Conservation (phyloP, 1,284 basidiomycete species). For the Calocybe gambosa region DNA sequence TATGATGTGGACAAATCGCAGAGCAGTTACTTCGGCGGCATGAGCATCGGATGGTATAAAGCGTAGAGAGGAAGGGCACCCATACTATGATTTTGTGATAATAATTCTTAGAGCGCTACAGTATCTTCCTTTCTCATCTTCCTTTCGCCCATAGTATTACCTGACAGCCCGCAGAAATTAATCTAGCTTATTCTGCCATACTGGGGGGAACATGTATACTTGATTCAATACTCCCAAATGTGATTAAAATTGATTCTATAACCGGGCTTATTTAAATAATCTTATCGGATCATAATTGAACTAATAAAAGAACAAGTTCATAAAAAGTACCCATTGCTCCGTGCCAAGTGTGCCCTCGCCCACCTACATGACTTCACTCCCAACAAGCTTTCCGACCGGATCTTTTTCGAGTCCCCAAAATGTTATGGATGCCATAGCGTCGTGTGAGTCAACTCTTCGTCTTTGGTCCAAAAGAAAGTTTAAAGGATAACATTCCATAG, state of each 20-base stretch:
- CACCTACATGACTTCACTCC: constrained; percentile 30
- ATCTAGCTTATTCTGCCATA: constrained; percentile 8
- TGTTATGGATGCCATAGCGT: constrained; percentile 43
- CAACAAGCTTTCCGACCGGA: constrained; percentile 41
- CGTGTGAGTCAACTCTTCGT: constrained; percentile 20
- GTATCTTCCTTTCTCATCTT: constrained; percentile 1
- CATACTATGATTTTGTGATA: constrained; percentile 1
- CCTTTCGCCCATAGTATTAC: constrained; percentile 13
- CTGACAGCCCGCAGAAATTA: constrained; percentile 10
- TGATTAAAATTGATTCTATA: too few species aligned
- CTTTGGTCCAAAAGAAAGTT: not conserved
- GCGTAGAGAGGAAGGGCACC: not conserved
- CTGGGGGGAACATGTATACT: too few species aligned
- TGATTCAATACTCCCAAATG: too few species aligned
- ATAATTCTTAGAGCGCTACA: constrained; percentile 10
- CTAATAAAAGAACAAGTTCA: too few species aligned
- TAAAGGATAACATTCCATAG: constrained; percentile 6
- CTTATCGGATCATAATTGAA: too few species aligned
- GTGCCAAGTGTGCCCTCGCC: not conserved
- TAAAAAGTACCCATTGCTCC: not conserved
- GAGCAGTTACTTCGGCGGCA: constrained; percentile 43
- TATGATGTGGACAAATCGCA: constrained; percentile 78
- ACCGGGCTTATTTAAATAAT: too few species aligned
- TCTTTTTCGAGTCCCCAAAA: constrained; percentile 47
- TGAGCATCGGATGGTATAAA: constrained; percentile 13